Percentiles rank a stretch among this genome's conserved stretches.
Conservation (phyloP, 1,284 basidiomycete genomes). For the Trichosporon asahii region DNA sequence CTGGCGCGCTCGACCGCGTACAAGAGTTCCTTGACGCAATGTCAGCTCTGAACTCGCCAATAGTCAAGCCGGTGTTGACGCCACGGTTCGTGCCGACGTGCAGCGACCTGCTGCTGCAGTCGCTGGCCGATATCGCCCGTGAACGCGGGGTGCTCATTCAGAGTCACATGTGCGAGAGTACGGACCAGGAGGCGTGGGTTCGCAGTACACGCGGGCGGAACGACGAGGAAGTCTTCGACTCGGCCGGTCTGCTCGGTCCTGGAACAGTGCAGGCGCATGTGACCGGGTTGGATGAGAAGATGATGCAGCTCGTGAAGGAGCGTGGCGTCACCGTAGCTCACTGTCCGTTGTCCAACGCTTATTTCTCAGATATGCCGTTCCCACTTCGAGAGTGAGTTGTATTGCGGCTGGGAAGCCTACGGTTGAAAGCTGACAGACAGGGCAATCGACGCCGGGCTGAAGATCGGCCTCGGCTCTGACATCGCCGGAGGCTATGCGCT, state of each 20-base stretch:
- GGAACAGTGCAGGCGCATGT: slow-evolving; percentile 78
- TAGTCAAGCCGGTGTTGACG: slow-evolving; percentile 72
- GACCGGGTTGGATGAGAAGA: slow-evolving; percentile 62
- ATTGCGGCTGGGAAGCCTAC: too few relatives aligned
- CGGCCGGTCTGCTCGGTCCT: slow-evolving; percentile 58
- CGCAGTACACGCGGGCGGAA: slow-evolving; percentile 59
- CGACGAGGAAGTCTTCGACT: slow-evolving; percentile 70
- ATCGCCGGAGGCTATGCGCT: slow-evolving; percentile 76
- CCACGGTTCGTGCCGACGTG: slow-evolving; percentile 79
- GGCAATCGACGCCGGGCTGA: slow-evolving; percentile 62
- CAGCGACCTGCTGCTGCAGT: slow-evolving; percentile 62
- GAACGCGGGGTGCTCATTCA: slow-evolving; percentile 59
- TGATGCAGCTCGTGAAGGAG: slow-evolving; percentile 58
- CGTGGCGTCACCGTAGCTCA: slow-evolving; percentile 67
- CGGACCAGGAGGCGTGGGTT: slow-evolving; percentile 70
- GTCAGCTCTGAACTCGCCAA: slow-evolving; percentile 49
- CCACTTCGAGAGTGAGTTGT: slow-evolving; percentile 60
- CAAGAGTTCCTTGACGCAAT: slow-evolving; percentile 61
- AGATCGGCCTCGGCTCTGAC: slow-evolving; percentile 76
- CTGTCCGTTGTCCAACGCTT: slow-evolving; percentile 78
- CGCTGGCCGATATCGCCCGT: slow-evolving; percentile 59
- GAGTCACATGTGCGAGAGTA: slow-evolving; percentile 71
- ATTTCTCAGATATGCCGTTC: slow-evolving; percentile 73
- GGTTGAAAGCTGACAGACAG: slow-evolving; percentile 14
- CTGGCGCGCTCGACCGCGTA: slow-evolving; percentile 57